A percentile compares a stretch with the other conserved stretches of the same genome.
phyloP scores from a whole-genome alignment of 495 filamentous ascomycete species.

The Neurospora sp. region DNA sequence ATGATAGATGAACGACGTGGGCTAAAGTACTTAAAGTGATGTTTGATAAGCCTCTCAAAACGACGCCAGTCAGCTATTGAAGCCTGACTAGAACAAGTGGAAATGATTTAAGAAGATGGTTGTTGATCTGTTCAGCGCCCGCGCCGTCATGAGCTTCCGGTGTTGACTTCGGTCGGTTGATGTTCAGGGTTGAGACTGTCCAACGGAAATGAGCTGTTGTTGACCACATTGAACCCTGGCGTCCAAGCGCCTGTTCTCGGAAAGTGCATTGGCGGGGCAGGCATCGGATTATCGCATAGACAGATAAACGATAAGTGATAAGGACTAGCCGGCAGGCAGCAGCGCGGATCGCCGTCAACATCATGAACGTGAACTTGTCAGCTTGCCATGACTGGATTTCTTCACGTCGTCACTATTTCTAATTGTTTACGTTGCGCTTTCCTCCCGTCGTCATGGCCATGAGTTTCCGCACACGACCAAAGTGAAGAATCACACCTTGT shows the following conservation, averaged over 20 bases:
- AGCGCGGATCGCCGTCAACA: neutral
- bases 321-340: neutral
- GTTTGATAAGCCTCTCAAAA: no score
- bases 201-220: neutral
- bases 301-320: neutral
- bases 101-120: no score
- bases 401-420: neutral
- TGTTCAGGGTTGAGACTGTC: neutral
- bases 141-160: neutral
- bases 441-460: neutral
- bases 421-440: neutral
- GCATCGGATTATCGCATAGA: neutral
- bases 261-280: neutral
- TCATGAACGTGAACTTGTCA: neutral
- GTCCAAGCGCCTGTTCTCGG: neutral
- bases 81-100: accelerated
- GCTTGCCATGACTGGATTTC: neutral
- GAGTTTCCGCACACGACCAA: neutral
- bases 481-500: neutral
- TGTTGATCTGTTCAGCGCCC: neutral
- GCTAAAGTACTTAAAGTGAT: no score
- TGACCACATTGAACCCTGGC: neutral
- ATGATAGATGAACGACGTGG: neutral
- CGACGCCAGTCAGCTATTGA: no score
- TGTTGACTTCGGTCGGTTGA: neutral